phyloP scores from a whole-genome alignment of 1,284 basidiomycete species.

The Xanthoconium separans region DNA sequence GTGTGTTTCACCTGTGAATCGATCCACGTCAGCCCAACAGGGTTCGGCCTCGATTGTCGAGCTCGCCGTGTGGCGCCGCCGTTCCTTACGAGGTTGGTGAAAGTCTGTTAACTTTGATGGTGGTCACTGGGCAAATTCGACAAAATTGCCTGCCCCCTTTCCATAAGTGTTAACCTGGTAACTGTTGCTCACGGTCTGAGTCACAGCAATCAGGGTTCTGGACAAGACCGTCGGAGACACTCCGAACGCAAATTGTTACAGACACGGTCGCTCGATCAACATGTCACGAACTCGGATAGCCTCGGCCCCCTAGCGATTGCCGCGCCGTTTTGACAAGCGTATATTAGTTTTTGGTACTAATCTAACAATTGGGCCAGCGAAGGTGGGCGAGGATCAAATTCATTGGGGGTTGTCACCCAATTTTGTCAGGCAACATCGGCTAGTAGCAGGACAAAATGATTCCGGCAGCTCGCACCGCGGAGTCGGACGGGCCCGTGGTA shows the following conservation, averaged over 20 bases:
- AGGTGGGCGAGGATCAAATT: not conserved
- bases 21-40: not conserved
- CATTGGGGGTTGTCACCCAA: conserved; percentile 11
- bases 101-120: not conserved
- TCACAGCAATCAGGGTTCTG: conserved; percentile 20
- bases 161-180: not conserved
- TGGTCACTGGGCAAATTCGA: conserved; percentile 3
- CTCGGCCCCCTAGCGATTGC: not conserved
- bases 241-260: not conserved
- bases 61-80: conserved; percentile 26
- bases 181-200: conserved; percentile 13
- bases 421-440: conserved; percentile 30
- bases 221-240: not conserved
- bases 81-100: conserved; percentile 14
- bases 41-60: not conserved
- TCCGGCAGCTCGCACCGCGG: conserved; percentile 22
- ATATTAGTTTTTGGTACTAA: not conserved
- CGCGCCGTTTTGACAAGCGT: not conserved
- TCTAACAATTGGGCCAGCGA: not conserved
- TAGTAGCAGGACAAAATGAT: conserved; percentile 14
- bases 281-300: not conserved
- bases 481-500: not conserved
- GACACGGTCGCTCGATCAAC: not conserved
- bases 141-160: conserved; percentile 16
- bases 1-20: not conserved